Conservation (phyloP, 2,329 filamentous ascomycete species). For the Diplodia mutila region DNA sequence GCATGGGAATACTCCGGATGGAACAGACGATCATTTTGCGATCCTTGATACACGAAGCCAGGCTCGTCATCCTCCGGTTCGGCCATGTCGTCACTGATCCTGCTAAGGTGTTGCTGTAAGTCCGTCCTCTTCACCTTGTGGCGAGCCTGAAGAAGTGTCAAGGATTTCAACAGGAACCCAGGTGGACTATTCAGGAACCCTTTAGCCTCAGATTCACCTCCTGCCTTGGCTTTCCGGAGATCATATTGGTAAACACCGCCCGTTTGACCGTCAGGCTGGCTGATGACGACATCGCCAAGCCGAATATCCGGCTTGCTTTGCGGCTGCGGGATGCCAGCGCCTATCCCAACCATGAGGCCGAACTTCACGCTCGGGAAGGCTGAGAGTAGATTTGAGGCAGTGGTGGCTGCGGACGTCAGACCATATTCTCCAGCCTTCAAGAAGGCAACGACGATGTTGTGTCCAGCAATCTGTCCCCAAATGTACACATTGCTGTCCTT, state of each 20-base stretch:
- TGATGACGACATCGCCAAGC: slow-evolving; percentile 36
- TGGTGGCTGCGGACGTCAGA: background rate
- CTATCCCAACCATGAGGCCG: slow-evolving; percentile 33
- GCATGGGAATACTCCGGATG: background rate
- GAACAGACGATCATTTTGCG: slow-evolving; percentile 9
- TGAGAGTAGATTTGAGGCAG: background rate
- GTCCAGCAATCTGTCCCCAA: background rate
- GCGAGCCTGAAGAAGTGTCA: background rate
- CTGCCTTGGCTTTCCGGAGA: slow-evolving; percentile 28
- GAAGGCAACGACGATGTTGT: slow-evolving; percentile 26
- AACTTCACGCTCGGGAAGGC: slow-evolving; percentile 30
- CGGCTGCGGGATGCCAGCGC: slow-evolving; percentile 31
- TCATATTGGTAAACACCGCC: slow-evolving; percentile 36
- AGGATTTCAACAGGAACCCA: slow-evolving; percentile 13
- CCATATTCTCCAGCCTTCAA: background rate
- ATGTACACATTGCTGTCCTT: background rate
- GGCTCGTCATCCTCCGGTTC: background rate
- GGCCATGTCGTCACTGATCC: slow-evolving; percentile 14
- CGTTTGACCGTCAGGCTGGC: slow-evolving; percentile 27
- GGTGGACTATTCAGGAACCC: slow-evolving; percentile 29
- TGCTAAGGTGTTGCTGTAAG: background rate
- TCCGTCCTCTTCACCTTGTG: background rate
- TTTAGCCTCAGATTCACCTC: slow-evolving; percentile 27
- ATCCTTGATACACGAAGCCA: slow-evolving; percentile 10
- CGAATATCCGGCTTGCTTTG: slow-evolving; percentile 29